Conservation (phyloP, 2,329 filamentous ascomycete genomes). For the Penicillium vulpinum region DNA sequence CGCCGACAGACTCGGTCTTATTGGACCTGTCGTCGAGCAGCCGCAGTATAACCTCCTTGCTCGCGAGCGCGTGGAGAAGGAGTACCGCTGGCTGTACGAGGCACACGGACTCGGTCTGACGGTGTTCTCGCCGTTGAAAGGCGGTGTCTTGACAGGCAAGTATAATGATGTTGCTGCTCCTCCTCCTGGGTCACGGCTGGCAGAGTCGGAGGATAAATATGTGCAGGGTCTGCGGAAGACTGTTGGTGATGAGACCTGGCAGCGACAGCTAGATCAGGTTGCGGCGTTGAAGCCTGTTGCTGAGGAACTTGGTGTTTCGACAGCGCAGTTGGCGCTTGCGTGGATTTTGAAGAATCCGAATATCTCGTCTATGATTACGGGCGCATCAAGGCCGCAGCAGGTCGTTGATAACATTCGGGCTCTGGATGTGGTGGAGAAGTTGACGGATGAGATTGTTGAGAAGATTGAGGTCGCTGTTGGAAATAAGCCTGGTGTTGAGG, state of each 20-base stretch:
- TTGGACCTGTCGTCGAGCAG: conserved; percentile 67
- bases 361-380: conserved; percentile 56
- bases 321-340: conserved; percentile 56
- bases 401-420: conserved; percentile 45
- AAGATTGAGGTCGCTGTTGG: conserved; percentile 46
- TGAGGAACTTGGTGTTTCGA: conserved; percentile 61
- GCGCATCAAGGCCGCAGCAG: conserved; percentile 47
- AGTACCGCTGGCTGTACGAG: conserved; percentile 62
- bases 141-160: conserved; percentile 65
- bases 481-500: conserved; percentile 21
- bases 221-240: conserved; percentile 49
- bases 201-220: conserved; percentile 57
- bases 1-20: conserved; percentile 60
- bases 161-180: conserved; percentile 57
- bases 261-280: conserved; percentile 24
- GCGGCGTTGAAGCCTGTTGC: conserved; percentile 60
- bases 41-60: conserved; percentile 65
- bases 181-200: conserved; percentile 59
- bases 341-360: conserved; percentile 59
- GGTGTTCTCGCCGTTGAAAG: conserved; percentile 61
- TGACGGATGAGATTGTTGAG: conserved; percentile 47
- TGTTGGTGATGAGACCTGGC: conserved; percentile 44
- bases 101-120: conserved; percentile 63
- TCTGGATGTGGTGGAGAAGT: conserved; percentile 45
- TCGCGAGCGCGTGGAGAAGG: conserved; percentile 63